A percentile compares a stretch with the other conserved stretches of the same genome.
phyloP scores from a whole-genome alignment of 106 monocot species.

The Amphibolis antarctica region DNA sequence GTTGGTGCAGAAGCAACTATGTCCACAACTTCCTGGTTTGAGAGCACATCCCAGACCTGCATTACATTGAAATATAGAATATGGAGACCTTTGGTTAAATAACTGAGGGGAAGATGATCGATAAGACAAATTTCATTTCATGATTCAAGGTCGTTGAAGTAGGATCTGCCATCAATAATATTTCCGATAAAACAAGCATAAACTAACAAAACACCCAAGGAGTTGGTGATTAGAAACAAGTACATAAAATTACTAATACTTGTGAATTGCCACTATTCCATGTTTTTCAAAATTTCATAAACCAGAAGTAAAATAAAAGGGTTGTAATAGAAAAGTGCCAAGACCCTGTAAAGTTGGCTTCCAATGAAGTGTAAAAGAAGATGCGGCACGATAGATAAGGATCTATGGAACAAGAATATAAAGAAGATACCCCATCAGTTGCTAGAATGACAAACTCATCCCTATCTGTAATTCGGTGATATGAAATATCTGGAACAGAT shows the following conservation, averaged over 20 bases:
- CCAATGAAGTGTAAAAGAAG: background rate
- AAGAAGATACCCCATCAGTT: slow-evolving; percentile 62
- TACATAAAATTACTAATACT: background rate
- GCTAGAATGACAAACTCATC: slow-evolving; percentile 80
- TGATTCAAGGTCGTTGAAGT: too few species aligned
- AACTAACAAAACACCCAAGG: background rate
- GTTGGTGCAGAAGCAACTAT: slow-evolving; percentile 52
- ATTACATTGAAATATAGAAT: background rate
- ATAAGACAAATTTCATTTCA: too few species aligned
- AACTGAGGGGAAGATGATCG: too few species aligned
- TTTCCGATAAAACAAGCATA: background rate
- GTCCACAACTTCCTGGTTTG: slow-evolving; percentile 80
- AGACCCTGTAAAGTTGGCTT: background rate
- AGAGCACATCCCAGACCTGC: slow-evolving; percentile 84
- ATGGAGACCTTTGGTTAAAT: background rate
- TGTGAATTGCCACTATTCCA: background rate
- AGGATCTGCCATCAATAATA: background rate
- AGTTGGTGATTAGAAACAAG: background rate
- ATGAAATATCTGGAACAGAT: slow-evolving; percentile 64
- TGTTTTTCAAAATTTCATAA: background rate
- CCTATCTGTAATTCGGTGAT: slow-evolving; percentile 48
- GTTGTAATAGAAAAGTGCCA: too few species aligned
- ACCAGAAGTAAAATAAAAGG: too few species aligned
- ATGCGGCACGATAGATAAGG: background rate
- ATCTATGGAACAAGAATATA: background rate